Percentiles rank a stretch among this genome's conserved stretches.
These are phyloP conservation scores for Striga asiatica DNA, from an alignment of 257 asterid genomes.

Conservation along the genomic window DNA sequence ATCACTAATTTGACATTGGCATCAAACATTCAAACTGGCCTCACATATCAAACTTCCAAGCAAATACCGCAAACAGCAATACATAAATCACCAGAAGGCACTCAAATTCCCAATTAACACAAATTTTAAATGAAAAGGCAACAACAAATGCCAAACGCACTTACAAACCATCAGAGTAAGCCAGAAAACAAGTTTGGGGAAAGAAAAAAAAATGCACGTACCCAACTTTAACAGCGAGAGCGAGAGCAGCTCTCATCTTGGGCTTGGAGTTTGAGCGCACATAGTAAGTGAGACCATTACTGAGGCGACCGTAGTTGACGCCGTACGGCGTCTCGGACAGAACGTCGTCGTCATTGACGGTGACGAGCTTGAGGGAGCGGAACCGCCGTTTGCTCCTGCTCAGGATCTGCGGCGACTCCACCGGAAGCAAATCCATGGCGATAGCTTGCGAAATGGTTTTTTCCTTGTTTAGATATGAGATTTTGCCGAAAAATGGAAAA, in stretches of 20 bases:
- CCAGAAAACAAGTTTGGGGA: neutral
- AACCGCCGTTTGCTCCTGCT: conserved; percentile 53
- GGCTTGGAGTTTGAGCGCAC: conserved; percentile 92
- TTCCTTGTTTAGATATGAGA: neutral
- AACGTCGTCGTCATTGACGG: conserved; percentile 53
- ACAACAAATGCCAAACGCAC: neutral
- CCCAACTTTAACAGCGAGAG: conserved; percentile 91
- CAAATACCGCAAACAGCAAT: neutral
- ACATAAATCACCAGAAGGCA: neutral
- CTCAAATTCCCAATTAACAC: conserved; percentile 4
- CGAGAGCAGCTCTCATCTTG: conserved; percentile 90
- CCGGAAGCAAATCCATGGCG: conserved; percentile 72
- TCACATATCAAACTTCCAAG: neutral
- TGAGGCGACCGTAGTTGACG: conserved; percentile 70
- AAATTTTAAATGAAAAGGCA: neutral
- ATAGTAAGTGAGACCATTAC: conserved; percentile 75
- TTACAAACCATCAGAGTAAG: neutral
- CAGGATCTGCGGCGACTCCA: conserved; percentile 48
- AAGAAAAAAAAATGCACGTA: conserved; percentile 22
- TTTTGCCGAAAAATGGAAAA: neutral
- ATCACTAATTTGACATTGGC: neutral
- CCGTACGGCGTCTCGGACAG: conserved; percentile 61
- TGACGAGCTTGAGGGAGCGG: conserved; percentile 76
- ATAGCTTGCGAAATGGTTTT: neutral
- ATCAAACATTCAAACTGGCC: neutral